phyloP scores from a whole-genome alignment of 768 basidiomycete species.

The Boletus tylopilopsis region DNA sequence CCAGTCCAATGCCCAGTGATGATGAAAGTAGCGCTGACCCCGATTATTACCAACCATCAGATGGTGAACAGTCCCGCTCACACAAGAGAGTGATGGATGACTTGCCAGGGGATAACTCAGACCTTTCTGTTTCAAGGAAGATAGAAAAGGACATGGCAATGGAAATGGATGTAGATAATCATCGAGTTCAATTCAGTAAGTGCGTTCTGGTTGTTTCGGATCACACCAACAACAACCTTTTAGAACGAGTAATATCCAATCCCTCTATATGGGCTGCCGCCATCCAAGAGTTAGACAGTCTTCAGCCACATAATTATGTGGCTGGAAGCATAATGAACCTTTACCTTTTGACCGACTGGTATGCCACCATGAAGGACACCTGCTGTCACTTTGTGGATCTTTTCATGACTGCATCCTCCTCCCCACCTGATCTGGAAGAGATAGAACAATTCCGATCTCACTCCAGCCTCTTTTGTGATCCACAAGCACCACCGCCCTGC shows the following conservation, averaged over 20 bases:
- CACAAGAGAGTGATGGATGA: too few species aligned
- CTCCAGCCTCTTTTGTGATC: not conserved
- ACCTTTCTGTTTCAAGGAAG: too few species aligned
- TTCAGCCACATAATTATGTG: not conserved
- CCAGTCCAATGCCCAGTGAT: too few species aligned
- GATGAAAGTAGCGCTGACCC: too few species aligned
- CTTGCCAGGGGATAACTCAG: too few species aligned
- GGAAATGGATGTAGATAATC: not conserved
- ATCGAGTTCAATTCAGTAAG: not conserved
- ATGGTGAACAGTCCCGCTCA: too few species aligned
- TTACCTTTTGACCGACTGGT: not conserved
- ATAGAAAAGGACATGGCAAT: too few species aligned
- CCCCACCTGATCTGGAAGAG: not conserved
- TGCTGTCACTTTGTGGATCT: constrained; percentile 2
- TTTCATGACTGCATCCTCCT: not conserved
- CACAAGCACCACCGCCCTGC: not conserved
- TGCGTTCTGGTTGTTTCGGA: too few species aligned
- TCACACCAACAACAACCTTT: too few species aligned
- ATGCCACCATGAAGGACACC: not conserved
- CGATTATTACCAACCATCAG: not conserved
- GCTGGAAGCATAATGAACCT: constrained; percentile 4
- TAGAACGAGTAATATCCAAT: not conserved
- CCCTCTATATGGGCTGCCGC: constrained; percentile 9
- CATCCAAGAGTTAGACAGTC: not conserved
- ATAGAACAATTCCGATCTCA: not conserved